Evolutionary conservation across 1,139 yeast species (phyloP).

Genomic region (Torulaspora globosa): DNA sequence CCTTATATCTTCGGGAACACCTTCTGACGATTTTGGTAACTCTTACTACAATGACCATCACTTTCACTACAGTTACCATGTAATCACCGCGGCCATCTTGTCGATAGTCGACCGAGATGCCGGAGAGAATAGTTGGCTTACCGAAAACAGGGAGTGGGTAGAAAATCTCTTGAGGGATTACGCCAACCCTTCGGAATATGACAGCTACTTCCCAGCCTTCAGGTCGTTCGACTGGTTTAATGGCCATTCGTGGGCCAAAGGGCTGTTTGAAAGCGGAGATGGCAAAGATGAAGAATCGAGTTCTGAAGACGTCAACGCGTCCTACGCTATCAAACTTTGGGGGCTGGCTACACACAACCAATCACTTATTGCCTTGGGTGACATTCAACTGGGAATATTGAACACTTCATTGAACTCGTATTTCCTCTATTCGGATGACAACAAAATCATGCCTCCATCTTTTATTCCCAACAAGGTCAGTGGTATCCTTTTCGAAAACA

Average conservation of each 20-base stretch:
- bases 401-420: slow-evolving; percentile 56
- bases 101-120: slow-evolving; percentile 49
- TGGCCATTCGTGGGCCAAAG: slow-evolving; percentile 83
- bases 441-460: slow-evolving; percentile 46
- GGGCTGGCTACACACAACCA: slow-evolving; percentile 53
- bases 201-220: slow-evolving; percentile 64
- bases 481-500: slow-evolving; percentile 80
- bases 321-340: slow-evolving; percentile 70
- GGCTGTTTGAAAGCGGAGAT: slow-evolving; percentile 67
- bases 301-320: slow-evolving; percentile 71
- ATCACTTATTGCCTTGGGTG: slow-evolving; percentile 52
- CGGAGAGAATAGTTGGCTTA: slow-evolving; percentile 51
- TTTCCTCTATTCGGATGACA: slow-evolving; percentile 53
- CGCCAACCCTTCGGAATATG: slow-evolving; percentile 57
- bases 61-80: slow-evolving; percentile 75
- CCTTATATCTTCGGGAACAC: slow-evolving; percentile 58
- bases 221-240: slow-evolving; percentile 74
- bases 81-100: slow-evolving; percentile 66
- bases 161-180: slow-evolving; percentile 63
- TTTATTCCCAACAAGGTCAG: slow-evolving; percentile 64
- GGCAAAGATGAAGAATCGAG: slow-evolving; percentile 78
- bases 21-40: slow-evolving; percentile 64
- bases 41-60: slow-evolving; percentile 77
- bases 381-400: slow-evolving; percentile 59
- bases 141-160: slow-evolving; percentile 51